Conservation (phyloP, 2,329 filamentous ascomycete genomes). For the Venturia pyrina region DNA sequence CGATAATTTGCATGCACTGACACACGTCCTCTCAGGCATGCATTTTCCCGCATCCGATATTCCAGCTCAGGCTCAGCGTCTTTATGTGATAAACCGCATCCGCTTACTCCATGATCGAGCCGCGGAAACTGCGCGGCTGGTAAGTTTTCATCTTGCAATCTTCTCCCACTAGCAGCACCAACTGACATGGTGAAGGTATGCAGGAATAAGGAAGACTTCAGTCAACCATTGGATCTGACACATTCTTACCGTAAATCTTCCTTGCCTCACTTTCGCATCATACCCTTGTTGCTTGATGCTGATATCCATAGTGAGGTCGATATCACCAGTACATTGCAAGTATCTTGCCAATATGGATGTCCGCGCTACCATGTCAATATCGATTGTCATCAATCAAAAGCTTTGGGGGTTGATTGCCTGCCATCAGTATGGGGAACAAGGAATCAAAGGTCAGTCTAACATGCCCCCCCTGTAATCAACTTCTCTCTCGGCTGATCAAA, state of each 20-base stretch:
- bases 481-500: not conserved
- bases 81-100: not conserved
- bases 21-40: not conserved
- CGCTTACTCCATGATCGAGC: slow-evolving; percentile 1
- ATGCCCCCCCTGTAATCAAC: not conserved
- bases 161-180: too few species aligned
- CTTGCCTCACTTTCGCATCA: not conserved
- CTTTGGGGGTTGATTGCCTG: slow-evolving; percentile 1
- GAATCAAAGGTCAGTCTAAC: not conserved
- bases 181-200: not conserved
- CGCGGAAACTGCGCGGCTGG: not conserved
- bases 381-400: not conserved
- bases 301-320: not conserved
- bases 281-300: not conserved
- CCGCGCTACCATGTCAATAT: slow-evolving; percentile 3
- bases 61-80: not conserved
- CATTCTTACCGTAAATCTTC: not conserved
- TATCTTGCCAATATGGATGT: slow-evolving; percentile 6
- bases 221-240: not conserved
- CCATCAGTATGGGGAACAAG: not conserved
- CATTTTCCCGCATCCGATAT: slow-evolving; percentile 2
- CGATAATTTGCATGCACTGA: not conserved
- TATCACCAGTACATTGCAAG: slow-evolving; percentile 4
- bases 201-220: slow-evolving; percentile 2
- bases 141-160: not conserved